Evolutionary conservation across 495 filamentous ascomycete genomes (phyloP).

Genomic region (Hypomontagnella monticulosa): DNA sequence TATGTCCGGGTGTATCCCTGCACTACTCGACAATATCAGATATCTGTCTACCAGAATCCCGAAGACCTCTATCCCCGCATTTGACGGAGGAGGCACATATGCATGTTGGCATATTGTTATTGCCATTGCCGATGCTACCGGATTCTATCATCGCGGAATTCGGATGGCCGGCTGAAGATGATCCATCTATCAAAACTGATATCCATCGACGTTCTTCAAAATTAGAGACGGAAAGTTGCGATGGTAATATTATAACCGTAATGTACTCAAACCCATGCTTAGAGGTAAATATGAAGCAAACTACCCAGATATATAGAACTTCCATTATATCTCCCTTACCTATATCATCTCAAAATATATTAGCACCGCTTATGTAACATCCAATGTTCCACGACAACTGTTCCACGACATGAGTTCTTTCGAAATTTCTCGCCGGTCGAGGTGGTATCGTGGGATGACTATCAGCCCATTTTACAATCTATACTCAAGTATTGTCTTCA

Average conservation of each 20-base stretch:
- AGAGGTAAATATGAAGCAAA: too few relatives aligned
- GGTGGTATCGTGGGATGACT: constrained; percentile 20
- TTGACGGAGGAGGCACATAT: background rate
- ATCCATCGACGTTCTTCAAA: background rate
- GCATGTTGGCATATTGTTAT: constrained; percentile 1
- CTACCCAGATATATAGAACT: too few relatives aligned
- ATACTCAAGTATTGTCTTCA: background rate
- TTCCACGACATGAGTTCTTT: constrained; percentile 25
- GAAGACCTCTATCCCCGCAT: constrained; percentile 3
- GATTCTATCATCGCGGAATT: background rate
- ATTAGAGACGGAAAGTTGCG: background rate
- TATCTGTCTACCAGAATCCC: constrained; percentile 16
- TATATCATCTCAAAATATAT: constrained; percentile 4
- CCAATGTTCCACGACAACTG: constrained; percentile 26
- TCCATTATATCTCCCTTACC: background rate
- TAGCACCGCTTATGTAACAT: constrained; percentile 3
- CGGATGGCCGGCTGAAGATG: background rate
- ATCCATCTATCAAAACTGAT: background rate
- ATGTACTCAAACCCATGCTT: too few relatives aligned
- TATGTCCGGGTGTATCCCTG: background rate
- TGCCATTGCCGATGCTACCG: background rate
- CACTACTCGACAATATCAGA: constrained; percentile 3
- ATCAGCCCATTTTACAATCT: constrained; percentile 27
- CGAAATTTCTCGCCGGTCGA: background rate
- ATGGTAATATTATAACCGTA: too few relatives aligned